Evolutionary conservation across 2,329 filamentous ascomycete genomes (phyloP), one percentile per base, ranked within the genome.

Genomic region (Incumbomyces delicatus): DNA sequence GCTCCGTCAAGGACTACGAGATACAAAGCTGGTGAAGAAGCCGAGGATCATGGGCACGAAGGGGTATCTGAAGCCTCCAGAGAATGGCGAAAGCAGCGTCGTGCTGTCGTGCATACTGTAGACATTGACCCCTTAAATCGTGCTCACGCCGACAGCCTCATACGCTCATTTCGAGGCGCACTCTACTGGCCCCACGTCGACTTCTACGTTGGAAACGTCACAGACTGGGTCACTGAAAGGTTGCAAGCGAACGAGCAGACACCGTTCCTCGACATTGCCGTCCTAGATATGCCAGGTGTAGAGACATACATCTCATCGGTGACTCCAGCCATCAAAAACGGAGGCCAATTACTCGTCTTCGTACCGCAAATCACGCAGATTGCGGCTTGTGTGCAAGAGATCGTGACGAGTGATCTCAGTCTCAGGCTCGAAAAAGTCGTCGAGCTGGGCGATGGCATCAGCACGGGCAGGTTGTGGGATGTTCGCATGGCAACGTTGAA

Each of bases 301-400:
- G 70, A 85, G 44, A 53, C 61, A 10, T 71, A 66, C 37, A 68
- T 73, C 33, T 59, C 66, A 1, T 65, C 70, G 52, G 65, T 72
- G 16, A 61, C 66, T 1, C 63, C 63, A 1, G 77, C 80, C 12
- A 64, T 92, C 44, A 76, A 75, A 33, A 71, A 75, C 1, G 76
- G 84, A 57, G 85, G 80, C 0, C 67, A 76, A 7, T 67, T 90
- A 29, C 70, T 83, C 12, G 72, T 87, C 1, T 92, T 88, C 66
- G 80, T 79, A 53, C 86, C 86, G 0, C 86, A 80, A 56, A 79
- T 92, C 49, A 88, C 85, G 8, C 86, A 90, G 62, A 83, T 90
- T 46, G 78, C 74, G 34, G 74, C 80, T 4, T 84, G 81, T 49
- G 68, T 81, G 22, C 65, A 74, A 38, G 61, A 68, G 33, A 74